phyloP scores from a whole-genome alignment of 164 flowering plant species.

The Magnolia kwangsiensis region DNA sequence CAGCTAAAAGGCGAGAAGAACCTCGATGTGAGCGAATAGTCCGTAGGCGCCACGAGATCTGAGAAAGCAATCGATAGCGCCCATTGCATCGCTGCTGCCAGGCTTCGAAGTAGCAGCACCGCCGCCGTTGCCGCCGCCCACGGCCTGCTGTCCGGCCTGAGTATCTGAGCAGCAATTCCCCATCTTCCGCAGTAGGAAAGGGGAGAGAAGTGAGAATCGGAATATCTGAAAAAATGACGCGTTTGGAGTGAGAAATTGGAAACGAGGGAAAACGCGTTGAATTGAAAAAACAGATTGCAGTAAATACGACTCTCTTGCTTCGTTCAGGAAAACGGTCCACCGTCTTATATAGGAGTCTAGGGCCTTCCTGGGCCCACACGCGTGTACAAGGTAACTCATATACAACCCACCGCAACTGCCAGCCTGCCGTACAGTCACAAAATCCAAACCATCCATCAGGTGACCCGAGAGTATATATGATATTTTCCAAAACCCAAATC shows the following conservation, averaged over 20 bases:
- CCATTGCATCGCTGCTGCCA: slow-evolving; percentile 38
- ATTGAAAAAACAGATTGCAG: background rate
- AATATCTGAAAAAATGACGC: background rate
- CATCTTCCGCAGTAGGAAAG: slow-evolving; percentile 30
- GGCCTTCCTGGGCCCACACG: too few relatives aligned
- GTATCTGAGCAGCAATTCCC: slow-evolving; percentile 86
- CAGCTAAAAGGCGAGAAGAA: slow-evolving; percentile 13
- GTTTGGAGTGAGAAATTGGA: background rate
- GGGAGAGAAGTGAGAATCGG: background rate
- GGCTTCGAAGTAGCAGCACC: slow-evolving; percentile 7
- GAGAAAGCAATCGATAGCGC: slow-evolving; percentile 35
- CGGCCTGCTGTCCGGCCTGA: slow-evolving; percentile 52
- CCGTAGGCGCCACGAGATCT: slow-evolving; percentile 37
- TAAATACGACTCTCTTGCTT: too few relatives aligned
- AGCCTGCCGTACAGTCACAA: too few relatives aligned
- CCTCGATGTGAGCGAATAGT: slow-evolving; percentile 81
- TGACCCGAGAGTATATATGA: too few relatives aligned
- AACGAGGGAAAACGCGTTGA: slow-evolving; percentile 15
- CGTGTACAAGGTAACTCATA: too few relatives aligned
- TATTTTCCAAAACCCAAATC: too few relatives aligned
- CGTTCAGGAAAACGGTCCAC: too few relatives aligned
- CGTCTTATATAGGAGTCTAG: too few relatives aligned
- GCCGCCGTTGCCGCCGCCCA: slow-evolving; percentile 34
- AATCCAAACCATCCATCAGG: too few relatives aligned
- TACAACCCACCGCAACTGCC: too few relatives aligned